Evolutionary conservation across 2,329 filamentous ascomycete genomes (phyloP).

Genomic region (Cordyceps fumosorosea): DNA sequence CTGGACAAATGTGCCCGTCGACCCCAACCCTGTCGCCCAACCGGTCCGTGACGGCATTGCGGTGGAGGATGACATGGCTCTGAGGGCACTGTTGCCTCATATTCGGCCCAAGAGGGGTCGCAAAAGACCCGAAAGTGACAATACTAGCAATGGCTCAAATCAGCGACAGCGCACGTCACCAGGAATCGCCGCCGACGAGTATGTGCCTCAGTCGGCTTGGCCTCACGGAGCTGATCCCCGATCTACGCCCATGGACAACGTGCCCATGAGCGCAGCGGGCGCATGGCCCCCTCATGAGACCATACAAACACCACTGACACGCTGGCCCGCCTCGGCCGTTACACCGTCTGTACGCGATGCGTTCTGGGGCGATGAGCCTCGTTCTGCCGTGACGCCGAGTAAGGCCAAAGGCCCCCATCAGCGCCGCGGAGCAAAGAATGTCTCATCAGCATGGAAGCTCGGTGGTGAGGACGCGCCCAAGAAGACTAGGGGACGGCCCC

Average conservation of each 20-base stretch:
- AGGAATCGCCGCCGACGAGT: conserved; percentile 35
- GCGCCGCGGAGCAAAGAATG: conserved; percentile 73
- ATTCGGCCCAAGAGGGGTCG: conserved; percentile 57
- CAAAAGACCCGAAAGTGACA: conserved; percentile 58
- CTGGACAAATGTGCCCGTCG: conserved; percentile 66
- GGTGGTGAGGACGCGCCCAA: conserved; percentile 54
- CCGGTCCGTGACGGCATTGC: conserved; percentile 73
- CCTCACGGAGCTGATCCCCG: neutral
- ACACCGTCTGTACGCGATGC: conserved; percentile 53
- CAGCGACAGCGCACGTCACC: conserved; percentile 59
- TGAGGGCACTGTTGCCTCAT: conserved; percentile 76
- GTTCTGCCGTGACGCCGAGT: conserved; percentile 66
- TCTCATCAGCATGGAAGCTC: conserved; percentile 84
- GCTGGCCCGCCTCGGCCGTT: conserved; percentile 73
- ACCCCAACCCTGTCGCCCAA: conserved; percentile 55
- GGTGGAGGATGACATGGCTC: conserved; percentile 80
- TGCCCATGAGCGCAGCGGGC: conserved; percentile 24
- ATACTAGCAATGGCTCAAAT: conserved; percentile 39
- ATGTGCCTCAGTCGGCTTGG: conserved; percentile 22
- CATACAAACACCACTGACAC: conserved; percentile 55
- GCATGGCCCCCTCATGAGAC: conserved; percentile 37
- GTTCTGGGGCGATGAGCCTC: conserved; percentile 57
- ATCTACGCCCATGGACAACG: conserved; percentile 27
- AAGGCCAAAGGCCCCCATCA: conserved; percentile 38
- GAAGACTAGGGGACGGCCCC: conserved; percentile 74